A percentile compares a stretch with the other conserved stretches of the same genome.
These are phyloP conservation scores for Wakefieldia striispora DNA, from an alignment of 768 basidiomycete species.

Conservation along the genomic window DNA sequence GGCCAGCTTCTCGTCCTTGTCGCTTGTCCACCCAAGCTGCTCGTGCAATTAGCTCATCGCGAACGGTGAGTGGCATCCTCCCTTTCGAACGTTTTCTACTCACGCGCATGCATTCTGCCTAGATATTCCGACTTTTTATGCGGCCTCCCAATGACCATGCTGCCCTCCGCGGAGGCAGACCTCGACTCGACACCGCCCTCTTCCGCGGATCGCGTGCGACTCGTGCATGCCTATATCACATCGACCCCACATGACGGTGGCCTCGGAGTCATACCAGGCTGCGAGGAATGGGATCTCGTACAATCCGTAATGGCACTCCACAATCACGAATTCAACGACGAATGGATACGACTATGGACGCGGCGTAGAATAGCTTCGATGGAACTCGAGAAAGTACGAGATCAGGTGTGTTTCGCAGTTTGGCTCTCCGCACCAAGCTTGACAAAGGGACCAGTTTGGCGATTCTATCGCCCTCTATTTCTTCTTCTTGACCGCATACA, in stretches of 20 bases:
- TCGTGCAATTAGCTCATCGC: constrained; percentile 63
- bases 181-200: constrained; percentile 49
- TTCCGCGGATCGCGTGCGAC: constrained; percentile 77
- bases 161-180: constrained; percentile 41
- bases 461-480: constrained; percentile 87
- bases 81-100: neutral
- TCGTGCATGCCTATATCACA: constrained; percentile 70
- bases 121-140: constrained; percentile 78
- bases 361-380: constrained; percentile 58
- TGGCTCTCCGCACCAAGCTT: neutral
- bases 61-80: constrained; percentile 63
- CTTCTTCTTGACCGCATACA: constrained; percentile 82
- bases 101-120: neutral
- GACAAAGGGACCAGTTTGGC: constrained; percentile 52
- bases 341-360: constrained; percentile 79
- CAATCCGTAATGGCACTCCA: constrained; percentile 84
- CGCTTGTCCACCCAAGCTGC: constrained; percentile 57
- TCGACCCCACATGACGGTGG: constrained; percentile 75
- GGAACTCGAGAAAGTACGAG: constrained; percentile 66
- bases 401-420: constrained; percentile 52
- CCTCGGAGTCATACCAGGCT: constrained; percentile 73
- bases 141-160: constrained; percentile 58
- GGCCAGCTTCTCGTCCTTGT: constrained; percentile 80
- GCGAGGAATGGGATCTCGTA: constrained; percentile 74
- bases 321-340: constrained; percentile 74